Evolutionary conservation across 2,329 filamentous ascomycete species (phyloP), one percentile per base, ranked within the genome.

Genomic region (Helotiales sp.): DNA sequence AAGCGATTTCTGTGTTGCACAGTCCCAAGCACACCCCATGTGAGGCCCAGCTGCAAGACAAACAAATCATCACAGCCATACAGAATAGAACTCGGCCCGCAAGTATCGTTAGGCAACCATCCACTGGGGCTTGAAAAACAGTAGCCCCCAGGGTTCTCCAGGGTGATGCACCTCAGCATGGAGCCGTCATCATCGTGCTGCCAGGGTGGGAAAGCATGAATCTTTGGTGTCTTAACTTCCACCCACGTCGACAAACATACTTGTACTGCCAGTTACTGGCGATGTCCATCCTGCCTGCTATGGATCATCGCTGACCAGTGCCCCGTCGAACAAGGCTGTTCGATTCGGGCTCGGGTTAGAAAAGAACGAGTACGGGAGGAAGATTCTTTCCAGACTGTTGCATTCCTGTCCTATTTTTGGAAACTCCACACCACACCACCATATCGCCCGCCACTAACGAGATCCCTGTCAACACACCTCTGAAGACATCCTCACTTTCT

Each of bases 371-470:
- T n/a, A n/a, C n/a, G n/a, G n/a, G n/a, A n/a, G n/a, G n/a, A n/a
- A n/a, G n/a, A n/a, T n/a, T n/a, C n/a, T n/a, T n/a, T n/a, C n/a
- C n/a, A n/a, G 17, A 5, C 3, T 25, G 40, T 25, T 40, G 36
- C 36, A 40, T 9, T 19, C 19, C 40, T 25, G n/a, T 25, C 40
- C 34, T 50, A 55, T 55, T 54, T 54, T 54, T 49, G 52, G 46
- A 55, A 19, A 34, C n/a, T 50, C 25, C 46, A 50, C 46, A 49
- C 46, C 44, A 49, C 38, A 53, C 51, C 36, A 53, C 33, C 9
- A 52, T 17, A 27, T 31, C 27, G 22, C 25, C 38, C 25, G 29
- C 46, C 46, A 27, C 46, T 33, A 48, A 15, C 8, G 22, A 24
- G 13, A 25, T 12, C 40, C 40, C n/a, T 44, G 40, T 44, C 22